These are phyloP conservation scores for Botrytis pseudocinerea DNA, from an alignment of 2,329 filamentous ascomycete genomes.

Conservation along the genomic window DNA sequence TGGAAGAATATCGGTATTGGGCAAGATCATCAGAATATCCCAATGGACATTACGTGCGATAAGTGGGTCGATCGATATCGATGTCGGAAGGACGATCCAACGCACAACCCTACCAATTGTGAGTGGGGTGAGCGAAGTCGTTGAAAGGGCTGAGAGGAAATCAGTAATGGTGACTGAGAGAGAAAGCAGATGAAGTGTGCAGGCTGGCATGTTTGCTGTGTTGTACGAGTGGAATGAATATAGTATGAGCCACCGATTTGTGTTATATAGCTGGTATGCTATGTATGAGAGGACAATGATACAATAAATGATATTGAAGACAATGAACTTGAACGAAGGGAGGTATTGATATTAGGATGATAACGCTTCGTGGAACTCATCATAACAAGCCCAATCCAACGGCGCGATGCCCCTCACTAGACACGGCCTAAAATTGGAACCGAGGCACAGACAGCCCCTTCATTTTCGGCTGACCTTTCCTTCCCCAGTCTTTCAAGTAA, in stretches of 20 bases:
- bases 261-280: neutral
- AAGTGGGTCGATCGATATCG: constrained; percentile 45
- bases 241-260: neutral
- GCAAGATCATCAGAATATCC: constrained; percentile 51
- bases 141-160: constrained; percentile 46
- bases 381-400: neutral
- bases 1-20: constrained; percentile 38
- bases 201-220: constrained; percentile 48
- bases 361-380: neutral
- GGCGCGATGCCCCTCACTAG: neutral
- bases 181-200: constrained; percentile 49
- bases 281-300: neutral
- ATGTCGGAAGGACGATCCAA: constrained; percentile 51
- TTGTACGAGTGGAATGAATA: neutral
- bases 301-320: neutral
- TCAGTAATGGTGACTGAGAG: constrained; percentile 42
- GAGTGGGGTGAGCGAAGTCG: constrained; percentile 43
- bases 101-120: constrained; percentile 47
- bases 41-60: constrained; percentile 45
- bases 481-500: neutral
- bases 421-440: neutral
- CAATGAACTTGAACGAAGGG: neutral
- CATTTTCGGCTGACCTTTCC: neutral
- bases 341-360: neutral
- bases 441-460: constrained; percentile 3